Conservation (phyloP, 164 flowering plant species). For the Saururus chinensis region DNA sequence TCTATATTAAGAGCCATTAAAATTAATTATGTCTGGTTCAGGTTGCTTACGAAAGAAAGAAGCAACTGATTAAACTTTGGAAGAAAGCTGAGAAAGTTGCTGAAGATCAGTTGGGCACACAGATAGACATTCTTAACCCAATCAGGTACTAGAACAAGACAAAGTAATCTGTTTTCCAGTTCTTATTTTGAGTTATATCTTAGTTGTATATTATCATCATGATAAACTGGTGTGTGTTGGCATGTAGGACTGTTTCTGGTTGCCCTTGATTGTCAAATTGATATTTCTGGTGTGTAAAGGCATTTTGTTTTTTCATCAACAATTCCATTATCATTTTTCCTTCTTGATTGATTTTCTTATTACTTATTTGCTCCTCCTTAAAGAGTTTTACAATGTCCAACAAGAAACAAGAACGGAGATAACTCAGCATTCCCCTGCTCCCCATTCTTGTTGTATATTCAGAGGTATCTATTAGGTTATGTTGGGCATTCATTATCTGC, state of each 20-base stretch:
- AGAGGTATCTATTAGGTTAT: conserved; percentile 35
- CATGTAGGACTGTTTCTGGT: conserved; percentile 42
- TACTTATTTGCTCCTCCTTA: background rate
- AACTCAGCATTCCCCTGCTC: conserved; percentile 26
- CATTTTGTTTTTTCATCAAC: no score
- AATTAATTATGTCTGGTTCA: no score
- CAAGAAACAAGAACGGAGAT: conserved; percentile 29
- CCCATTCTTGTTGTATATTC: conserved; percentile 39
- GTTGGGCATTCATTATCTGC: background rate
- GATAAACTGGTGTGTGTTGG: background rate
- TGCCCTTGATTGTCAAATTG: conserved; percentile 43
- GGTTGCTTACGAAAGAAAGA: conserved; percentile 44
- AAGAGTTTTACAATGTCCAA: conserved; percentile 42
- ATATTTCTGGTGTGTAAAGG: conserved; percentile 37
- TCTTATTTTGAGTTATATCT: no score
- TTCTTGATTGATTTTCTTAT: background rate
- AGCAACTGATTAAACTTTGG: conserved; percentile 47
- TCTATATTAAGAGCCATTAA: no score
- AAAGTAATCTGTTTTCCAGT: no score
- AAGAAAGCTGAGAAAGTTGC: conserved; percentile 65
- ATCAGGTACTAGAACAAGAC: conserved; percentile 35
- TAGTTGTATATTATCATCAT: no score
- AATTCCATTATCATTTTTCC: background rate
- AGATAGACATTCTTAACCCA: conserved; percentile 49
- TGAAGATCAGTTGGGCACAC: conserved; percentile 62